Conservation (phyloP, 1,284 basidiomycete genomes). For the Afroboletus lepidellus region DNA sequence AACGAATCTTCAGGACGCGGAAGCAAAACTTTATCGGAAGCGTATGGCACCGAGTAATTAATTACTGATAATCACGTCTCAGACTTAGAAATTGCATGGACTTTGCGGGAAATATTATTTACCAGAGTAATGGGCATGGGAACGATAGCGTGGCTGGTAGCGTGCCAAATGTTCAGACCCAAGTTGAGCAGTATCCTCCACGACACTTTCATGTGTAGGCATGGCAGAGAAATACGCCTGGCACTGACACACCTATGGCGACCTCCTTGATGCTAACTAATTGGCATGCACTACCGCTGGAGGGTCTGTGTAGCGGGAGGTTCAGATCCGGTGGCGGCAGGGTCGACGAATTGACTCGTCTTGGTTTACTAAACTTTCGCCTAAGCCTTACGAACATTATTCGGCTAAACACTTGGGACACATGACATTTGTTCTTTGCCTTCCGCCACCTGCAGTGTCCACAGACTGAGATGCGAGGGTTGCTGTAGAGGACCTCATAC, state of each 20-base stretch:
- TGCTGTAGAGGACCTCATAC: conserved; percentile 8
- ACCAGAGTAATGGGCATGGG: neutral
- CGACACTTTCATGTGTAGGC: neutral
- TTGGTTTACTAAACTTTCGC: conserved; percentile 1
- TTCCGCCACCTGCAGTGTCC: conserved; percentile 6
- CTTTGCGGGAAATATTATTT: neutral
- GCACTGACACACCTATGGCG: no score
- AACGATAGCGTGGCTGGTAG: neutral
- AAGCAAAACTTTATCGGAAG: conserved; percentile 5
- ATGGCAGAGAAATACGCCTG: no score
- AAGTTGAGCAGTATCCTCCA: neutral
- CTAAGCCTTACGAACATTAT: conserved; percentile 8
- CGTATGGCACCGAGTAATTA: neutral
- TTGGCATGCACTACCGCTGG: no score
- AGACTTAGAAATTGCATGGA: neutral
- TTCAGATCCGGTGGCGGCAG: neutral
- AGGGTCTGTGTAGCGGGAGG: no score
- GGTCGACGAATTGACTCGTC: neutral
- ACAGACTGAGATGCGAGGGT: conserved; percentile 10
- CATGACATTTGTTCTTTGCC: conserved; percentile 8
- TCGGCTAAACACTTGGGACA: conserved; percentile 4
- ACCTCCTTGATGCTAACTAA: no score
- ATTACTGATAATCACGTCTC: neutral
- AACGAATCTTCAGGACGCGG: neutral
- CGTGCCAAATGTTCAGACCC: no score